Conservation (phyloP, 2,329 filamentous ascomycete genomes). For the Fusarium avenaceum region DNA sequence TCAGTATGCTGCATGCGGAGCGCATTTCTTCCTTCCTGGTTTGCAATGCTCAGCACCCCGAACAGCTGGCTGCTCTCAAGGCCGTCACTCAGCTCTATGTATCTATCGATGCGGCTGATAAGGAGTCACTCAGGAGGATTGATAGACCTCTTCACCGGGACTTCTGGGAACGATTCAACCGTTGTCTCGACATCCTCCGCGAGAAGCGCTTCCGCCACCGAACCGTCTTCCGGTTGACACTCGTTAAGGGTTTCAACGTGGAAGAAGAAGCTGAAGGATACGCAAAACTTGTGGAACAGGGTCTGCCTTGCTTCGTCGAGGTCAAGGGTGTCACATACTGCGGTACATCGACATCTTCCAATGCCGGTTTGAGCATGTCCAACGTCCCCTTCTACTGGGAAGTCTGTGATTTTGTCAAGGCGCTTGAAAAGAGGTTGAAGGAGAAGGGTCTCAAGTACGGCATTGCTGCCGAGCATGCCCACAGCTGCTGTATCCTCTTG, state of each 20-base stretch:
- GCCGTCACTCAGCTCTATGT: conserved; percentile 97
- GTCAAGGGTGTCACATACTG: conserved; percentile 98
- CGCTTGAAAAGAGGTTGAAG: conserved; percentile 77
- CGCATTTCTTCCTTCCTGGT: conserved; percentile 95
- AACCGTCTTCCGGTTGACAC: conserved; percentile 93
- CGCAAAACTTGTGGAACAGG: conserved; percentile 86
- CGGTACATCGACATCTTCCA: conserved; percentile 86
- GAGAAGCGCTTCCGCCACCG: conserved; percentile 87
- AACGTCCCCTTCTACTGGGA: conserved; percentile 98
- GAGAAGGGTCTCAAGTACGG: conserved; percentile 84
- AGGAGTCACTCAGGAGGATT: conserved; percentile 87
- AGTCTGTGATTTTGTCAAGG: conserved; percentile 83
- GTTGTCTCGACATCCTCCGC: conserved; percentile 89
- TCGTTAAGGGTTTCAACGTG: conserved; percentile 98
- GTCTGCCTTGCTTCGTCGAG: conserved; percentile 91
- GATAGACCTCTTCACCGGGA: conserved; percentile 93
- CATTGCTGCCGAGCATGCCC: conserved; percentile 93
- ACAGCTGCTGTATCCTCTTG: conserved; percentile 92
- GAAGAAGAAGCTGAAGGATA: conserved; percentile 94
- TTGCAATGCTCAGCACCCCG: conserved; percentile 96
- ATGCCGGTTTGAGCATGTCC: conserved; percentile 92
- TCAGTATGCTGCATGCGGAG: conserved; percentile 84
- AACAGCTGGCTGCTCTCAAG: conserved; percentile 83
- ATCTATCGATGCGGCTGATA: conserved; percentile 93
- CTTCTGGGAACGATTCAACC: conserved; percentile 96